Base-by-base conservation (phyloP, 2,329 filamentous ascomycete species). In the Phyllachora maydis region DNA sequence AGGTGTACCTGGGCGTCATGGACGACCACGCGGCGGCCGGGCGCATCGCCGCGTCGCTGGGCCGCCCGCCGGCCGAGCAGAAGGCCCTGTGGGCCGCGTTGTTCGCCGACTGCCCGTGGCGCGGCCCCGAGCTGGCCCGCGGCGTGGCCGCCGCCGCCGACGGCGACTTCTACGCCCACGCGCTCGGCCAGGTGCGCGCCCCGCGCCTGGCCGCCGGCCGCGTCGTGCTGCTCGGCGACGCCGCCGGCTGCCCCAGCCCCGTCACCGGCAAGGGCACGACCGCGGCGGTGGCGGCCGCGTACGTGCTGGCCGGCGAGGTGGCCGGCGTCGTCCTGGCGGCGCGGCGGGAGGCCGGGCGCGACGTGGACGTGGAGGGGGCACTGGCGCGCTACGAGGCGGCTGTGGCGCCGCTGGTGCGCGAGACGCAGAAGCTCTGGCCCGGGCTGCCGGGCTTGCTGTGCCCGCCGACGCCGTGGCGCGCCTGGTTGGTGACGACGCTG, bases 251-350 rank as follows among this genome's bases (percentile, higher is more conserved):
- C 13, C 57, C 60, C 0, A 48, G 52, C 0, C 48, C 53, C 0
- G 29, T 55, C 4, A 56, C 52, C 0, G 65, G 63, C 0, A 51
- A 57, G 43, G 62, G 63, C 0, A 64, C 59, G 0, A 55, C 52
- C 2, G 32, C 46, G 1, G 51, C 52, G 0, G 34, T 69, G 0
- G 35, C 58, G 1, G 54, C 54, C 0, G 58, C 60, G 1, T 70
- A 69, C 33, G 40, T 65, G 3, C 44, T 71, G 4, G 64, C 63
- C 0, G 65, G 65, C 2, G 63, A 65, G 39, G 28, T 36, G n/a
- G n/a, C n/a, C n/a, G n/a, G n/a, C n/a, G n/a, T n/a, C n/a, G n/a
- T n/a, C n/a, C n/a, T n/a, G n/a, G n/a, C n/a, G n/a, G n/a, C n/a
- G n/a, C n/a, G n/a, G n/a, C n/a, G n/a, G n/a, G n/a, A n/a, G n/a